phyloP scores from a whole-genome alignment of 768 basidiomycete genomes.

The Tulasnella sp. region DNA sequence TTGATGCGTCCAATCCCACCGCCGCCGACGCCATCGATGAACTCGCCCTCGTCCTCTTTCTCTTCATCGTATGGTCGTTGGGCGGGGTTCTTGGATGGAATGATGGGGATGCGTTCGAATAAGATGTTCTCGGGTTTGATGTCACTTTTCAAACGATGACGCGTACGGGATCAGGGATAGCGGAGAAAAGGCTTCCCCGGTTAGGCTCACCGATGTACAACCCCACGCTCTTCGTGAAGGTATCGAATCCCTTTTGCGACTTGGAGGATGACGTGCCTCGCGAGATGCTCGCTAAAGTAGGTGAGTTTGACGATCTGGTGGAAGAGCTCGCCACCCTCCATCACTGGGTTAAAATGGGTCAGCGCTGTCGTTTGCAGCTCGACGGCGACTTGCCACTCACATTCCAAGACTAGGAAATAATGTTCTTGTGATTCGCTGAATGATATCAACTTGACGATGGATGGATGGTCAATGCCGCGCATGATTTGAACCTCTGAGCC shows the following conservation, averaged over 20 bases:
- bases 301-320: constrained; percentile 99
- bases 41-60: constrained; percentile 97
- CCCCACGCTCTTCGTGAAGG: constrained; percentile 93
- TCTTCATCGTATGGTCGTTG: constrained; percentile 92
- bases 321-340: constrained; percentile 97
- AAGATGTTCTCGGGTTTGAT: constrained; percentile 98
- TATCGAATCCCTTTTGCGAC: constrained; percentile 90
- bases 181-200: not conserved
- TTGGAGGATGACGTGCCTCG: constrained; percentile 93
- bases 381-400: no score
- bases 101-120: constrained; percentile 84
- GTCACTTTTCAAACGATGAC: constrained; percentile 40
- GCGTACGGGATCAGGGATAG: not conserved
- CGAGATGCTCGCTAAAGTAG: constrained; percentile 95
- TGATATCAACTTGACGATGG: constrained; percentile 80
- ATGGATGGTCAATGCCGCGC: constrained; percentile 87
- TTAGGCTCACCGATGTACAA: constrained; percentile 70
- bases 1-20: constrained; percentile 97
- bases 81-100: constrained; percentile 65
- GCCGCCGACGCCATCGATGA: constrained; percentile 80
- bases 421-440: constrained; percentile 89
- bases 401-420: constrained; percentile 89
- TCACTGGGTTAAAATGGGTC: constrained; percentile 62
- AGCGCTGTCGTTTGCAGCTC: no score
- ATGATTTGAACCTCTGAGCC: constrained; percentile 93